These are phyloP conservation scores for Pilobolus umbonatus DNA, from an alignment of 192 early-diverging fungal species.

Conservation along the genomic window DNA sequence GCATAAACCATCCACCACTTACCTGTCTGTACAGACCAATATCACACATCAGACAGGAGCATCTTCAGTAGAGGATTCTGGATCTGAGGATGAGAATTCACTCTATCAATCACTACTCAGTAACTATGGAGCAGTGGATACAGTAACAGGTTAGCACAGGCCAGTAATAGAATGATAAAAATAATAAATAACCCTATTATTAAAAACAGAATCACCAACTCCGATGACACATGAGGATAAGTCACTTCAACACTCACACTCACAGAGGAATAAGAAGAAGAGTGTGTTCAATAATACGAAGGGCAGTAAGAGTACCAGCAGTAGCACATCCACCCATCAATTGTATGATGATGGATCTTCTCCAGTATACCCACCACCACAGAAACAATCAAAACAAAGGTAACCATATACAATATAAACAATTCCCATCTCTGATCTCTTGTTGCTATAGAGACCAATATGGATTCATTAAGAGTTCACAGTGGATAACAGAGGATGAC, in stretches of 20 bases:
- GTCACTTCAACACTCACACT: background rate
- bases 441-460: slow-evolving; percentile 47
- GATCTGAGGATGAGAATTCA: background rate
- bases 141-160: background rate
- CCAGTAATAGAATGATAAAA: background rate
- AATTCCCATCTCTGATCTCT: background rate
- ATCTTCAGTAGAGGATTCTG: slow-evolving; percentile 7
- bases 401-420: background rate
- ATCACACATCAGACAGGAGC: background rate
- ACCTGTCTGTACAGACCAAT: background rate
- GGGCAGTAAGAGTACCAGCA: background rate
- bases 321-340: background rate
- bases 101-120: too few species aligned
- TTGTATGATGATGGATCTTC: slow-evolving; percentile 12
- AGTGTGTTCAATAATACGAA: slow-evolving; percentile 1
- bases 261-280: slow-evolving; percentile 5
- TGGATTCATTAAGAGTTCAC: slow-evolving; percentile 50
- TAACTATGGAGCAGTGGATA: background rate
- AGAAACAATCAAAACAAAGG: slow-evolving; percentile 4
- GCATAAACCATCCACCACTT: background rate
- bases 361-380: slow-evolving; percentile 7
- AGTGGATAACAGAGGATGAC: slow-evolving; percentile 48
- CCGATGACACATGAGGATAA: background rate
- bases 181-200: background rate
- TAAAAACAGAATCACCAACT: background rate